Conservation (phyloP, 192 early-diverging fungal genomes). For the Mycoemilia scoparia region DNA sequence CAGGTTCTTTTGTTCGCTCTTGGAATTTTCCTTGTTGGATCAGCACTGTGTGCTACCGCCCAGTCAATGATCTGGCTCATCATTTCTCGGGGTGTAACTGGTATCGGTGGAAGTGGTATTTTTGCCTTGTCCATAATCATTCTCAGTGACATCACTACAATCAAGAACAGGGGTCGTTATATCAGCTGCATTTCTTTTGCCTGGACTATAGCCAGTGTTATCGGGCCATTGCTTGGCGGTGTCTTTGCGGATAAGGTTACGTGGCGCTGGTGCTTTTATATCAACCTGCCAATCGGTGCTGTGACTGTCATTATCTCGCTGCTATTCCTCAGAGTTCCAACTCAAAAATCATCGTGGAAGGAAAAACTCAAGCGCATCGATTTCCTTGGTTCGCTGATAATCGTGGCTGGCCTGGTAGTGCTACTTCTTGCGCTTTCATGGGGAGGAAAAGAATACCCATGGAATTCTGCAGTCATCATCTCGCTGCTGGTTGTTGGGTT, state of each 20-base stretch:
- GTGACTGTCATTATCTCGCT: conserved; percentile 18
- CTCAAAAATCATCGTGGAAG: conserved; percentile 14
- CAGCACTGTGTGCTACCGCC: conserved; percentile 31
- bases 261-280: conserved; percentile 53
- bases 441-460: conserved; percentile 41
- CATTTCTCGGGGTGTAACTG: conserved; percentile 41
- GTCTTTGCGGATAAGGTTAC: conserved; percentile 41
- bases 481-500: conserved; percentile 33
- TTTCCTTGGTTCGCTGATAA: conserved; percentile 32
- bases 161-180: conserved; percentile 11
- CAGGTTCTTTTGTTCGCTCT: conserved; percentile 31
- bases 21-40: conserved; percentile 31
- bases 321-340: conserved; percentile 31
- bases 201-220: conserved; percentile 38
- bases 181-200: conserved; percentile 32
- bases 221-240: conserved; percentile 51
- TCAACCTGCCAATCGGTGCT: conserved; percentile 29
- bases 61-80: conserved; percentile 45
- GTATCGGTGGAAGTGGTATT: conserved; percentile 47
- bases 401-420: conserved; percentile 28
- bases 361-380: conserved; percentile 43
- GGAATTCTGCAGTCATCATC: conserved; percentile 35
- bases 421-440: conserved; percentile 40
- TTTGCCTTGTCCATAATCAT: conserved; percentile 42
- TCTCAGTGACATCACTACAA: conserved; percentile 40